Evolutionary conservation across 78 protist species (phyloP).

Genomic region (Emiliania huxleyi): DNA sequence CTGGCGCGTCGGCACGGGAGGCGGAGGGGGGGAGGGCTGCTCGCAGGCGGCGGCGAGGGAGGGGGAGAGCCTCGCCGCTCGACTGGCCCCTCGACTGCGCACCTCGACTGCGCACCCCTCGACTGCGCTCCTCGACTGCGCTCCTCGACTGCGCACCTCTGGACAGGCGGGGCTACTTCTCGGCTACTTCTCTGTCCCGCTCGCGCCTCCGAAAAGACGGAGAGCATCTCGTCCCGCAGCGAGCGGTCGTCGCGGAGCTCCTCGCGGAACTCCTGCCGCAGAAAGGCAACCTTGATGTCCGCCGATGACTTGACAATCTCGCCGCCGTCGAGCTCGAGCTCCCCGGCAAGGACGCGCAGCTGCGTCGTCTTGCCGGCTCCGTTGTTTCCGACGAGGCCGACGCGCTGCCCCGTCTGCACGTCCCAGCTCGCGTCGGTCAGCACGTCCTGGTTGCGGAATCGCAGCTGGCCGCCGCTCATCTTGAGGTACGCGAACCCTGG

Average conservation of each 20-base stretch:
- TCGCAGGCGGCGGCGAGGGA: too few species aligned
- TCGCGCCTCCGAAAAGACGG: slow-evolving; percentile 2
- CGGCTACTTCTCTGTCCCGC: too few species aligned
- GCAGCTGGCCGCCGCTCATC: neutral
- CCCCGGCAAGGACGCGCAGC: slow-evolving; percentile 24
- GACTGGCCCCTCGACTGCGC: too few species aligned
- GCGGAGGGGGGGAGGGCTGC: too few species aligned
- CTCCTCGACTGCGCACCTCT: too few species aligned
- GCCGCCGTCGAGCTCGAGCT: slow-evolving; percentile 33
- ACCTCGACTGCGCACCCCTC: too few species aligned
- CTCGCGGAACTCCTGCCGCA: slow-evolving; percentile 46
- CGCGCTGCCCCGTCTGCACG: slow-evolving; percentile 36
- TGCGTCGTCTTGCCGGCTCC: slow-evolving; percentile 50
- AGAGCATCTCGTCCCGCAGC: slow-evolving; percentile 12
- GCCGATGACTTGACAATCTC: slow-evolving; percentile 20
- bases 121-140: too few species aligned
- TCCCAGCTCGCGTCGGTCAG: slow-evolving; percentile 1
- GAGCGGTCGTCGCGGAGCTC: slow-evolving; percentile 2
- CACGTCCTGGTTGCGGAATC: slow-evolving; percentile 25
- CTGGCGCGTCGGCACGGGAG: too few species aligned
- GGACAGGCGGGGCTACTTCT: too few species aligned
- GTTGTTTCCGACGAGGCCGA: slow-evolving; percentile 42
- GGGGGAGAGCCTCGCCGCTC: too few species aligned
- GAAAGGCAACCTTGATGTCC: neutral
- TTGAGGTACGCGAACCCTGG: slow-evolving; percentile 7